Base-by-base conservation (phyloP, 106 monocot genomes). In the Alisma plantagoaquatica region DNA sequence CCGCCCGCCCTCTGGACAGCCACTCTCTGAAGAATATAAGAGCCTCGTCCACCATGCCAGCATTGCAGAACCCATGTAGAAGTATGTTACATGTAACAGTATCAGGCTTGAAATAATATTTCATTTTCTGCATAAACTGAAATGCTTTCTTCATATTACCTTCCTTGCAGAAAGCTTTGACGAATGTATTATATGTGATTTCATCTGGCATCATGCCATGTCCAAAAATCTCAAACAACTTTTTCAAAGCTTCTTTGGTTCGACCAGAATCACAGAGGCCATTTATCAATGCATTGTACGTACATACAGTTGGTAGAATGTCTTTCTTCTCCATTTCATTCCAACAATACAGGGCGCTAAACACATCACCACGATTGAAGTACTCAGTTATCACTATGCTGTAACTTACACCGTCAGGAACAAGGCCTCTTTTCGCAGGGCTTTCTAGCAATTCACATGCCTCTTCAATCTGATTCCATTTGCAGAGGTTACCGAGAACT, bases 21-120 rank as follows among this genome's bases (percentile, higher is more conserved):
- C 89, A 85, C 16, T 72, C 73, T 25, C 72, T 76, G 49, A 98
- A 98, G 30, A 98, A 59, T 46, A 73, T 90, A 20, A 89, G 2
- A 10, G 89, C 96, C 65, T 98, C 83, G 0, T 84, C 73, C 41
- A 72, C 62, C 64, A 67, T 85, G 19, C 84, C 84, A 54, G 67
- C 56, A 53, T 66, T 73, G 64, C 81, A 89, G 18, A 85, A 53
- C 24, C 78, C 89, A 76, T 79, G 57, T 33, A 98, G 44, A 47
- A 98, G 72, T 60, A 90, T 98, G 66, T 98, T 98, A 65, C 85
- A 98, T 1, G 96, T 98, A 15, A 90, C 52, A 22, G 85, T 79
- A 74, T 90, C 67, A 0, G 96, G 89, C 60, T 88, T 89, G 71
- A 82, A 98, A 10, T 73, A 84, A 65, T 84, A 75, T 49, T 81